Evolutionary conservation across 2,329 filamentous ascomycete genomes (phyloP), one percentile per base, ranked within the genome.

Genomic region (Ilyonectria sp.): DNA sequence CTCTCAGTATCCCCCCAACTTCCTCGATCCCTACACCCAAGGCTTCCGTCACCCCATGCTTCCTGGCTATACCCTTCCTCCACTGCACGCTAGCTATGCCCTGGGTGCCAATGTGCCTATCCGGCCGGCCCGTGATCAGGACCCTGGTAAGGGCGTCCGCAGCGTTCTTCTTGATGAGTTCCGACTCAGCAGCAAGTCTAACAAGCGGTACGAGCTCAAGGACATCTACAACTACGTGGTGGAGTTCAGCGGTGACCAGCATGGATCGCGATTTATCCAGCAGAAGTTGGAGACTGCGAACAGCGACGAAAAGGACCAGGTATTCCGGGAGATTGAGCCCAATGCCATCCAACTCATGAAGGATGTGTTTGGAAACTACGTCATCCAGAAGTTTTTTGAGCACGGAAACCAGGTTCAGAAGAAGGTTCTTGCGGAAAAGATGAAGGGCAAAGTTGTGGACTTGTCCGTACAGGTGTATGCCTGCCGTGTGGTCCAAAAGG

Each of bases 291-390:
- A 96, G 79, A 92, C 90, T 1, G 96, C 96, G 62, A 98, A 97
- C 78, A 97, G 94, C 75, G 96, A 98, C 68, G 95, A 98, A 77
- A 98, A 98, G 81, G 94, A 97, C 35, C 91, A 91, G 63, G 89
- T 98, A 1, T 98, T 98, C 84, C 86, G 87, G 1, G 96, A 98
- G 80, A 94, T 99, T 52, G 89, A 93, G 74, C 89, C 91, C 1
- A 96, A 99, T 72, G 90, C 92, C 1, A 81, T 97, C 33, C 94
- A 95, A 76, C 84, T 99, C 54, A 98, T 97, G 94, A 95, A 92
- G 52, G 96, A 98, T 79, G 92, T 98, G 0, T 99, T 98, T 77
- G 96, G 96, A 60, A 99, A 99, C 80, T 99, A 98, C 77, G 96
- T 99, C 40, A 95, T 98, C 44, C 96, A 99, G 77, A 98, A 98